Base-by-base conservation (phyloP, 306 rosid species). In the Aeschynomene evenia region DNA sequence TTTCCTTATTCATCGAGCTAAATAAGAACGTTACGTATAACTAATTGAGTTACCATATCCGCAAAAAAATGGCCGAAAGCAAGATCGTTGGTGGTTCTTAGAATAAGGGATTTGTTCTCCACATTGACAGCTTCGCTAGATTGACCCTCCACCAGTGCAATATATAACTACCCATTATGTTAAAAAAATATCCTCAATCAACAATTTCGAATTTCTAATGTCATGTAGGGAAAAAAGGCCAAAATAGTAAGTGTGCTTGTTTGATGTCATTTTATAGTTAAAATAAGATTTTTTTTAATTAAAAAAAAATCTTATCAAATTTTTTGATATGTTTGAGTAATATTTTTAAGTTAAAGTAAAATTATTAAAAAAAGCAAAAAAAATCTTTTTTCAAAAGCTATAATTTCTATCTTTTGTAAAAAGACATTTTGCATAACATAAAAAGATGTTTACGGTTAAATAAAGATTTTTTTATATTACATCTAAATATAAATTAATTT, bases 21-120 rank as follows among this genome's bases (percentile, higher is more conserved):
- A 52, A 3, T 26, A 53, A 55, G 65, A 24, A 15, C 15, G 7
- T 16, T 18, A 54, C 24, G 28, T 24, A 14, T 63, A 69, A 8
- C 23, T n/a, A 57, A 15, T 23, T 50, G 16, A 29, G 3, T n/a
- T 33, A 68, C 63, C 50, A 52, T 39, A 23, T 39, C 16, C 19
- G 4, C 40, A n/a, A 24, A 54, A 50, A 23, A 55, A 39, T 37
- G 42, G 24, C 64, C 53, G 39, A 56, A 69, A 36, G 37, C 52
- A 68, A 53, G 40, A 34, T 40, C 13, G 16, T 68, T 16, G 54
- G 65, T 23, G 29, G 20, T 39, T 55, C 54, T 14, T 9, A 26
- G 43, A 51, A 36, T 24, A 6, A 18, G 56, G 66, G 66, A 70
- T 56, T 55, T 55, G 56, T 70, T 70, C 56, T 56, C 45, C 33